Evolutionary conservation across 139 green algal genomes (phyloP).

Genomic region (Chlamydomonas incerta): DNA sequence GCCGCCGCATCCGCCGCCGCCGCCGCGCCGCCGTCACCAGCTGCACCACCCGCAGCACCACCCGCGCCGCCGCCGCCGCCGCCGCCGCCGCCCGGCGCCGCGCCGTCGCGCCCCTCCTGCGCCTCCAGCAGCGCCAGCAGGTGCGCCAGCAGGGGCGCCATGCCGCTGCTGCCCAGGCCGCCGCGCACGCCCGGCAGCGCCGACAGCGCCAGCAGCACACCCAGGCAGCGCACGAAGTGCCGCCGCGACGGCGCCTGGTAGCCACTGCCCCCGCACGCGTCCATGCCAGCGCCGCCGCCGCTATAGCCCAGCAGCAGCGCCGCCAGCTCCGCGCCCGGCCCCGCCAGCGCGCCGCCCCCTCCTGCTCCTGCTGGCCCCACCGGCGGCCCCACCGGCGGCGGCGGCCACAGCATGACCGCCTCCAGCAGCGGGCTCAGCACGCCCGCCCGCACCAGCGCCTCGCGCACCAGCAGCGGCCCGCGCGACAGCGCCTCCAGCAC

Average conservation of each 20-base stretch:
- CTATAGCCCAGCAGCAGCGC: no score
- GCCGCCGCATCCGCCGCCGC: no score
- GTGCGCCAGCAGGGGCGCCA: conserved; percentile 8
- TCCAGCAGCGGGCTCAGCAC: conserved; percentile 6
- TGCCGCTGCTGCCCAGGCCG: background rate
- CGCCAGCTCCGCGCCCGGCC: background rate
- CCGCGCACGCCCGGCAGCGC: background rate
- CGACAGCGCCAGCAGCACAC: conserved; percentile 10
- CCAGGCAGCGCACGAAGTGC: conserved; percentile 22
- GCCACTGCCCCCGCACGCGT: no score
- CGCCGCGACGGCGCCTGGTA: background rate
- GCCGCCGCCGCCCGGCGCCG: background rate
- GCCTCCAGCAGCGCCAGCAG: conserved; percentile 19
- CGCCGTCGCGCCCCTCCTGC: background rate
- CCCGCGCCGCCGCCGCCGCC: background rate
- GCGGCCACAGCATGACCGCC: conserved; percentile 28
- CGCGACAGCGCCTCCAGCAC: background rate
- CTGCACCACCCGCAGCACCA: background rate
- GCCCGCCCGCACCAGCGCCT: conserved; percentile 23
- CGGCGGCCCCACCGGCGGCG: background rate
- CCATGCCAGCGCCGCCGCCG: no score
- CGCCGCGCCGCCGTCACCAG: background rate
- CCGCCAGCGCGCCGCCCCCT: background rate
- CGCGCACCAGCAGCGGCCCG: conserved; percentile 34
- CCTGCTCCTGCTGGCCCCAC: background rate